Base-by-base conservation (phyloP, 2,329 filamentous ascomycete species). In the Colletotrichum higginsianum region DNA sequence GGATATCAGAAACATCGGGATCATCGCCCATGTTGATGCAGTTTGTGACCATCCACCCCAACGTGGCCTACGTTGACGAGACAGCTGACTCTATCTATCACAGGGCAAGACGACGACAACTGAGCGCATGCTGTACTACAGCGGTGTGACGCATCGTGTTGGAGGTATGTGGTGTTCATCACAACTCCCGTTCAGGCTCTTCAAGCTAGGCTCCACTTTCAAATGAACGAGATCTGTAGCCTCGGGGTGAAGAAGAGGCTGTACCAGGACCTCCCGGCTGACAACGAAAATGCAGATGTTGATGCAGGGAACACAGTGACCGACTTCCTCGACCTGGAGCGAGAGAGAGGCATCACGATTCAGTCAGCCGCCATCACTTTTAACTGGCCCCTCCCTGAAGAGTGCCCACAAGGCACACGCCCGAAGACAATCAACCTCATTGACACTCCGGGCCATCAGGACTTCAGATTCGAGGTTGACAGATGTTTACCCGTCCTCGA, bases 121-220 rank as follows among this genome's bases (percentile, higher is more conserved):
- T 4, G 96, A 99, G 90, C 95, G 96, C 70, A 98, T 98, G 96
- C 92, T 99, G 78, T 98, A 95, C 80, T 98, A 98, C 79, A 97
- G 94, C 80, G 96, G 96, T 60, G 91, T 95, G 73, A 97, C 95
- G 12, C 88, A 94, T 75, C 88, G 95, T 81, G 91, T 98, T 78
- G 96, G 96, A 84, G 88, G 88, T 89, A 78, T 58, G 86, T 80
- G 11, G 23, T 26, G 26, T 11, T 13, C 6, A 35, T 12, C 16
- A 15, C 1, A n/a, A 44, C 30, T 44, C 18, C n/a, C 23, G 16
- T 26, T 46, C 18, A 46, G 15, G 1, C 7, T 18, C 7, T 35
- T 63, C 23, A 18, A 21, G 16, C 46, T 42, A 7, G 21, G 44
- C 18, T 26, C 7, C 40, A n/a, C 15, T 38, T n/a, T 30, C 15